These are phyloP conservation scores for Smallanthus sonchifolius DNA, from an alignment of 129 eudicot genomes.

Conservation along the genomic window DNA sequence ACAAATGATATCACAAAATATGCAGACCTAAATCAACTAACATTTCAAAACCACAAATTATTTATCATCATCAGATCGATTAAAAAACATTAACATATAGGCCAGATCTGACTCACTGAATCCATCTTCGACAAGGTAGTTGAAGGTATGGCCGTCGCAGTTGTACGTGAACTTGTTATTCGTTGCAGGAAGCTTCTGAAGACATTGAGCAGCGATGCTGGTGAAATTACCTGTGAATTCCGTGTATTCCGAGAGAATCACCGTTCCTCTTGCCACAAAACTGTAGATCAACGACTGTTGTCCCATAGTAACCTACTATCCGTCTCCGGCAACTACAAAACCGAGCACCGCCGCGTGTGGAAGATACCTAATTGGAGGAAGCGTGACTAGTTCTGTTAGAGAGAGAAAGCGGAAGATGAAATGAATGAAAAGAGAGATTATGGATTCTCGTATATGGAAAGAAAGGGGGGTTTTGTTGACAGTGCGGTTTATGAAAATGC, in stretches of 20 bases:
- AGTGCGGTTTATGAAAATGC: neutral
- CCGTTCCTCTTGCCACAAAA: slow-evolving; percentile 3
- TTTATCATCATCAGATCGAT: neutral
- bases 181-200: neutral
- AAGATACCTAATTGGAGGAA: neutral
- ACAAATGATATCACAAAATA: neutral
- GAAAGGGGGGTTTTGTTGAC: neutral
- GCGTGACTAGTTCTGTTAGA: neutral
- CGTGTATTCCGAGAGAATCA: neutral
- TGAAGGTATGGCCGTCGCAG: slow-evolving; percentile 1
- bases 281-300: slow-evolving; percentile 39
- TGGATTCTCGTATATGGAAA: neutral
- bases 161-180: slow-evolving; percentile 5
- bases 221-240: slow-evolving; percentile 7
- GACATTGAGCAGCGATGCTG: neutral
- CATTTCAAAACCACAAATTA: neutral
- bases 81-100: neutral
- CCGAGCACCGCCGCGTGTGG: neutral
- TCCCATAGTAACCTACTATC: slow-evolving; percentile 38
- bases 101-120: slow-evolving; percentile 45
- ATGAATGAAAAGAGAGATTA: neutral
- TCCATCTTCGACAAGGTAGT: slow-evolving; percentile 60
- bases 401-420: neutral
- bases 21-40: neutral
- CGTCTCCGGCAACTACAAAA: neutral